Base-by-base conservation (phyloP, 331 rosid species). In the Telfairia occidentalis region DNA sequence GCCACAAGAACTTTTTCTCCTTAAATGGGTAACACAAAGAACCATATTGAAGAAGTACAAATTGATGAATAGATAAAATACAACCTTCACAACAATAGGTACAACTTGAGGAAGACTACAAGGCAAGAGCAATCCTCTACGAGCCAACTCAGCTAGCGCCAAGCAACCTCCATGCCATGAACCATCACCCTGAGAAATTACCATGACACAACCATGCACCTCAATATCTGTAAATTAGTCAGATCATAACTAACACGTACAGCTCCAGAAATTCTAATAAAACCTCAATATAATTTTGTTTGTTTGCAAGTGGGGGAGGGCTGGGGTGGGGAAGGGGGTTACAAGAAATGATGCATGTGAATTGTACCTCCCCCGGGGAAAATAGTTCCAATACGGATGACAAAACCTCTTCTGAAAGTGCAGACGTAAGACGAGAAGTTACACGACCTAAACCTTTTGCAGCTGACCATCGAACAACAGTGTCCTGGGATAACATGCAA, bases 391-490 rank as follows among this genome's bases (percentile, higher is more conserved):
- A 83, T 75, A 91, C 89, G 79, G 98, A 92, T 55, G 90, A 88
- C 76, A 90, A 82, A 85, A 95, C 88, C 89, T 95, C 99, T 74
- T 92, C 96, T 38, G 93, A 89, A 77, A 91, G 92, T 43, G 96
- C 83, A 75, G 96, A 89, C 38, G 96, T 88, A 80, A 95, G 89
- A 42, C 87, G 90, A 21, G 93, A 88, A 80, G 93, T 89, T 79
- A 89, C 85, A 50, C 97, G 96, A 18, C 97, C 98, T 74, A 91
- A 80, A 65, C 97, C 99, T 87, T 95, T 95, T 49, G 97, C 97
- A 74, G 99, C 96, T 79, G 97, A 95, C 97, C 99, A 95, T 60
- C 99, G 96, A 63, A 95, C 97, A 82, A 90, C 92, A 73, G 99
- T 91, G 77, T 92, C 96, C 99, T 95, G 83, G 82, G 83, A 59